These are phyloP conservation scores for Zasmidium angulare DNA, from an alignment of 2,329 filamentous ascomycete species.

Conservation along the genomic window DNA sequence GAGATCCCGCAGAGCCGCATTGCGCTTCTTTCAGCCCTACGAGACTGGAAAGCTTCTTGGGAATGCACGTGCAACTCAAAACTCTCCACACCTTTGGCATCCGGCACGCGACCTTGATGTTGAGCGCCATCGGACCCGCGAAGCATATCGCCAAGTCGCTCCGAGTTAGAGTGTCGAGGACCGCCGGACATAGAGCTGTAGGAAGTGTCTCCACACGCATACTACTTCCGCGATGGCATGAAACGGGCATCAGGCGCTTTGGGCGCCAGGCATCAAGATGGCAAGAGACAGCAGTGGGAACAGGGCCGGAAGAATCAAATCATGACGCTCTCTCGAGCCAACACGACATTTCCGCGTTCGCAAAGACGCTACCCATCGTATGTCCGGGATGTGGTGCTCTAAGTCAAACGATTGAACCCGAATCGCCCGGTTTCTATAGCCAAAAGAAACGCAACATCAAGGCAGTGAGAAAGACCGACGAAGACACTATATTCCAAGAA, in stretches of 20 bases:
- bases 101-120: background rate
- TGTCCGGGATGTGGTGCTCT: slow-evolving; percentile 66
- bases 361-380: slow-evolving; percentile 25
- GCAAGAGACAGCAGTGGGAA: background rate
- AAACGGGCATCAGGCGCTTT: slow-evolving; percentile 8
- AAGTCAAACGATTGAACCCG: slow-evolving; percentile 55
- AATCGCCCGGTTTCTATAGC: slow-evolving; percentile 60
- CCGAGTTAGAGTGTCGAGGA: background rate
- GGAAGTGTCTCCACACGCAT: background rate
- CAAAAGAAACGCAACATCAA: slow-evolving; percentile 43
- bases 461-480: slow-evolving; percentile 30
- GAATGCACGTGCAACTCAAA: background rate
- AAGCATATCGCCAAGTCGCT: background rate
- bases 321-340: background rate
- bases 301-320: background rate
- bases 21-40: background rate
- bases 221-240: background rate
- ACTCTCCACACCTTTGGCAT: background rate
- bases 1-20: background rate
- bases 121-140: background rate
- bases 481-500: slow-evolving; percentile 39
- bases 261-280: background rate
- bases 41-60: background rate
- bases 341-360: slow-evolving; percentile 10
- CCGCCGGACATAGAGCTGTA: background rate